Evolutionary conservation across 2,329 filamentous ascomycete genomes (phyloP), one percentile per base, ranked within the genome.

Genomic region (Alternaria novae-zelandiae): DNA sequence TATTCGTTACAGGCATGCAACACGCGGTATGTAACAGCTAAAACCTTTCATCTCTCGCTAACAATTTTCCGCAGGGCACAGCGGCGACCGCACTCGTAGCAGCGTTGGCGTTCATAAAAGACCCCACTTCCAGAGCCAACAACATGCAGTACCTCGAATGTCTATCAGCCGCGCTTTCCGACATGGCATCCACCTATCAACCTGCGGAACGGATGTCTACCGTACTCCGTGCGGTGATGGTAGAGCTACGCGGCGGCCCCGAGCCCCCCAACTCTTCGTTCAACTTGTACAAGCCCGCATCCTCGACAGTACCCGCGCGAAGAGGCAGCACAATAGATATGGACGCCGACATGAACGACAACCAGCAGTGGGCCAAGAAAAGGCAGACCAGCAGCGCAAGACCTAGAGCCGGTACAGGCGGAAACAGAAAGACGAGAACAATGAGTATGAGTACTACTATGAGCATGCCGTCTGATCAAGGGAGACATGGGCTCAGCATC

Each of bases 41-140:
- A 20, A 8, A 13, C 20, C 0, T 2, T 11, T 12, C 3, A 13
- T 41, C 28, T 15, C 12, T 15, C 23, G 12, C 46, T 36, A 4
- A 55, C 17, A 32, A 60, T 66, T 55, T n/a, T 15, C 12, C 11
- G 3, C n/a, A 78, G 75, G 85, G 85, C 4, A 86, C 85, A 3
- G 85, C 86, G 10, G 85, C 85, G 4, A 85, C 85, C 2, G 86
- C 86, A 0, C 76, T 88, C 43, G 83, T 87, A 41, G 86, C 85
- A 3, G 85, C 84, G 0, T 66, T 79, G 47, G 75, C 78, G 7
- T 76, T 79, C 65, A 74, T 79, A 65, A 81, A 81, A 67, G 80
- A 82, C 54, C 66, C 74, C 32, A 74, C 69, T 36, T 79, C 80
- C 49, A 76, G 81, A 13, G 76, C 75, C 62, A 78, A 79, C 64